Evolutionary conservation across 179 eudicot genomes (phyloP), one percentile per base, ranked within the genome.

Genomic region (Patellifolia procumbens): DNA sequence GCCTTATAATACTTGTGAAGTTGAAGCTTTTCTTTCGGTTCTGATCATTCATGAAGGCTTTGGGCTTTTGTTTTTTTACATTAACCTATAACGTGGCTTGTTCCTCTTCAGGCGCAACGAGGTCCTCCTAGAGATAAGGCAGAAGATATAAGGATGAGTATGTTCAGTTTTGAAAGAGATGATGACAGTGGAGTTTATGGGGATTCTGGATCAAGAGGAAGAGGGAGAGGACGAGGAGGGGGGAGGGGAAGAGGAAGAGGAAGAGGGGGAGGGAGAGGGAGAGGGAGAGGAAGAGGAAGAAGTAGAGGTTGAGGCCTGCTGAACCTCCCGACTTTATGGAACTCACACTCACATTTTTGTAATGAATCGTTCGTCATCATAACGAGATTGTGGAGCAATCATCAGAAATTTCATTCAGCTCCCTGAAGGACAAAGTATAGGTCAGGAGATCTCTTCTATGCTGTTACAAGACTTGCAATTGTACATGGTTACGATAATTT

Each of bases 151-250:
- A 89, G 74, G 78, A 81, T 81, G 90, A 91, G 87, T 80, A 90
- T 93, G 98, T 93, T 93, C 81, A 93, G 81, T 79, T 93, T 85
- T 76, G 86, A 89, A 74, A 89, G 87, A 66, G 88, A 89, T 37
- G 88, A 89, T 37, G 85, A 88, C 56, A 69, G 63, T 7, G 74
- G 60, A 22, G 83, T 13, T 70, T 72, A 81, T 15, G 92, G 86
- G 76, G 65, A 85, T 61, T 75, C 53, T 31, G 88, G 89, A 42
- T 77, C 83, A 35, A 79, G 90, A 79, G 94, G 90, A 35, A 79
- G 93, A 74, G 93, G 91, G 9, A 82, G 91, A 69, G 89, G 89
- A 7, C 74, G 86, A 49, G 83, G 86, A 51, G 90, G 89, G n/a
- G n/a, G n/a, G n/a, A n/a, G n/a, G n/a, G n/a, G n/a, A n/a, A n/a